Evolutionary conservation across 2,329 filamentous ascomycete genomes (phyloP).

Genomic region (Phialemoniopsis sp.): DNA sequence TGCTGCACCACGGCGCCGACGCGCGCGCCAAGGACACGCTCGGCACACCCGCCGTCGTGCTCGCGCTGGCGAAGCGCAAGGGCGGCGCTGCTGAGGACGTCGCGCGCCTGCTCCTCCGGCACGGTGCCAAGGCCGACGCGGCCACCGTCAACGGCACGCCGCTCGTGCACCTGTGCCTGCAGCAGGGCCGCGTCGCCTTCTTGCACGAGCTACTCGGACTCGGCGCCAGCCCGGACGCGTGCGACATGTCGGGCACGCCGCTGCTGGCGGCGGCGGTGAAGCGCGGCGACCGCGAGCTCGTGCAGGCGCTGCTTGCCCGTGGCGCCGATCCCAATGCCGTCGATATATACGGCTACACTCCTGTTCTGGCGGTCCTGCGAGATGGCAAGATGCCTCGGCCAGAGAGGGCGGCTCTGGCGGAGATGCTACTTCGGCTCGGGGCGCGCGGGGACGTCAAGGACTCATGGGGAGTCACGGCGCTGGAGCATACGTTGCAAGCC

Average conservation of each 20-base stretch:
- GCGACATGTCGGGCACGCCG: constrained; percentile 2
- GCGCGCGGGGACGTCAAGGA: too few relatives aligned
- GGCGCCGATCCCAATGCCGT: not conserved
- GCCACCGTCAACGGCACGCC: constrained; percentile 1
- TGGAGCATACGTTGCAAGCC: too few relatives aligned
- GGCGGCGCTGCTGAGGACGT: constrained; percentile 3
- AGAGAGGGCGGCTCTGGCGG: too few relatives aligned
- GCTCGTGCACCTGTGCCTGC: constrained; percentile 2
- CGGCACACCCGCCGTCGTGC: constrained; percentile 2
- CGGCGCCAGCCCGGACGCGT: constrained; percentile 2
- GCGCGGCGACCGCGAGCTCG: not conserved
- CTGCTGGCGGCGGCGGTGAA: constrained; percentile 1
- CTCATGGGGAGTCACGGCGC: too few relatives aligned
- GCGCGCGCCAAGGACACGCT: constrained; percentile 15
- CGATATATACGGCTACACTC: not conserved
- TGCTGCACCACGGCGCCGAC: constrained; percentile 30
- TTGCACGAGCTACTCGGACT: constrained; percentile 1
- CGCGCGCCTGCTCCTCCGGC: constrained; percentile 2
- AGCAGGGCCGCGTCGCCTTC: constrained; percentile 1
- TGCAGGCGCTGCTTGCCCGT: not conserved
- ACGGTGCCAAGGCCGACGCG: constrained; percentile 3
- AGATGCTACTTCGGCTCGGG: too few relatives aligned
- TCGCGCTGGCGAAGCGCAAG: constrained; percentile 13
- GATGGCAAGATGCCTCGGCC: too few relatives aligned
- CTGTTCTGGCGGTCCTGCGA: too few relatives aligned